Evolutionary conservation across 805 yeast species (phyloP).

Genomic region (Saccharomycopsis selenospora): DNA sequence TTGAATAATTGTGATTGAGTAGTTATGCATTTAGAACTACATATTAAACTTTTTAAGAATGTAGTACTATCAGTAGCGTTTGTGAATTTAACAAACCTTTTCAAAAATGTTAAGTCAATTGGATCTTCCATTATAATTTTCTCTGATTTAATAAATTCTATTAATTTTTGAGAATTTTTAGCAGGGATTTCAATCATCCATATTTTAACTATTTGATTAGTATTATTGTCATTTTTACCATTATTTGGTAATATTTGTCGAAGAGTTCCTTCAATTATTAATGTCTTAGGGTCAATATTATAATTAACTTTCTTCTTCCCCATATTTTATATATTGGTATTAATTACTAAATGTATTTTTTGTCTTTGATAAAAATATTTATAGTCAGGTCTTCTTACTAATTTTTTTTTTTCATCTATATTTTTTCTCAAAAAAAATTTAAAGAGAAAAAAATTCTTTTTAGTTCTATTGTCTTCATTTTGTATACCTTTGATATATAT

Average conservation of each 20-base stretch:
- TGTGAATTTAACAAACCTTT: constrained; percentile 42
- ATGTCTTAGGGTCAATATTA: constrained; percentile 37
- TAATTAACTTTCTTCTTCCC: constrained; percentile 20
- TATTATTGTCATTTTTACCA: constrained; percentile 23
- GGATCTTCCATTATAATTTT: constrained; percentile 23
- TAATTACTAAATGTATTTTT: not conserved
- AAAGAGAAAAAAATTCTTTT: too few relatives aligned
- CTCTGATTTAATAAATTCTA: constrained; percentile 23
- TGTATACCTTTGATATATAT: too few relatives aligned
- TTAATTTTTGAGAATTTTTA: constrained; percentile 21
- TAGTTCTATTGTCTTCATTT: too few relatives aligned
- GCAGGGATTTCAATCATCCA: constrained; percentile 42
- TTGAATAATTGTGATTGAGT: constrained; percentile 26
- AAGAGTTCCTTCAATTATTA: constrained; percentile 33
- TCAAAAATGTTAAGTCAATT: constrained; percentile 36
- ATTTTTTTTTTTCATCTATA: not conserved
- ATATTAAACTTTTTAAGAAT: constrained; percentile 32
- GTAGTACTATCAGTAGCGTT: not conserved
- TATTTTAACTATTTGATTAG: constrained; percentile 28
- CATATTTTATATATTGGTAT: not conserved
- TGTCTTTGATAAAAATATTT: not conserved
- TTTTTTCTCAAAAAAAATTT: not conserved
- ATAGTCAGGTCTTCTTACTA: not conserved
- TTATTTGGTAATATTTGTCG: constrained; percentile 36
- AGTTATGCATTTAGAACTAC: constrained; percentile 34